Evolutionary conservation across 345 rosid genomes (phyloP).

Genomic region (Viola odorata): DNA sequence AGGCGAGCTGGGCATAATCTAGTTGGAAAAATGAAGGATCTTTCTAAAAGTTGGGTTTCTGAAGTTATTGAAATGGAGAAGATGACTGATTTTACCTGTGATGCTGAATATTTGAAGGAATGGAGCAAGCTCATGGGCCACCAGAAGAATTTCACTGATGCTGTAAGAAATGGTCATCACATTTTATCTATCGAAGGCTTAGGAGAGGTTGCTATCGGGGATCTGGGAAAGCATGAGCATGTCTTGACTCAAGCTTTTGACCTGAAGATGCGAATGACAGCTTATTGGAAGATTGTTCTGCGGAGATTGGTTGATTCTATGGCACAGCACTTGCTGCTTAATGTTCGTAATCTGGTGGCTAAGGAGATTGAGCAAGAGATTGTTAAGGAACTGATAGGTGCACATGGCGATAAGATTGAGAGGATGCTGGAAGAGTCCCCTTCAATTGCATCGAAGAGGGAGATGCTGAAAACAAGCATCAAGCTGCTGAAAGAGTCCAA

Average conservation of each 20-base stretch:
- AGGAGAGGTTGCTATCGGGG: neutral
- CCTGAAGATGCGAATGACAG: constrained; percentile 26
- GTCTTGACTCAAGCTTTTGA: constrained; percentile 18
- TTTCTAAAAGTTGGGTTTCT: constrained; percentile 20
- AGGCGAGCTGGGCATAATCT: constrained; percentile 24
- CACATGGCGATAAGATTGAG: constrained; percentile 9
- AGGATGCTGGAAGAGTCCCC: constrained; percentile 27
- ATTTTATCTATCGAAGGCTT: no score
- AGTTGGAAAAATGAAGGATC: constrained; percentile 25
- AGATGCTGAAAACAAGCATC: constrained; percentile 24
- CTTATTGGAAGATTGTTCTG: constrained; percentile 26
- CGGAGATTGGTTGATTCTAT: constrained; percentile 28
- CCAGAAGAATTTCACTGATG: constrained; percentile 1
- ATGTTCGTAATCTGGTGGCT: constrained; percentile 18
- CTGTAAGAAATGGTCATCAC: neutral
- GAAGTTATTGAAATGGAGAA: constrained; percentile 35
- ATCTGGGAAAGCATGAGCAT: neutral
- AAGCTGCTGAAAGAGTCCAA: constrained; percentile 29
- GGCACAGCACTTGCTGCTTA: constrained; percentile 21
- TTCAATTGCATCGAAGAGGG: constrained; percentile 20
- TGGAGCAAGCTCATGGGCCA: constrained; percentile 23
- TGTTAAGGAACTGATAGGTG: constrained; percentile 15
- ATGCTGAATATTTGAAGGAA: constrained; percentile 24
- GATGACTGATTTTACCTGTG: constrained; percentile 29
- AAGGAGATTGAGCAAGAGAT: constrained; percentile 23